A percentile compares a stretch with the other conserved stretches of the same genome.
Conservation (phyloP, 805 yeast genomes). For the Yamadazyma sp. region DNA sequence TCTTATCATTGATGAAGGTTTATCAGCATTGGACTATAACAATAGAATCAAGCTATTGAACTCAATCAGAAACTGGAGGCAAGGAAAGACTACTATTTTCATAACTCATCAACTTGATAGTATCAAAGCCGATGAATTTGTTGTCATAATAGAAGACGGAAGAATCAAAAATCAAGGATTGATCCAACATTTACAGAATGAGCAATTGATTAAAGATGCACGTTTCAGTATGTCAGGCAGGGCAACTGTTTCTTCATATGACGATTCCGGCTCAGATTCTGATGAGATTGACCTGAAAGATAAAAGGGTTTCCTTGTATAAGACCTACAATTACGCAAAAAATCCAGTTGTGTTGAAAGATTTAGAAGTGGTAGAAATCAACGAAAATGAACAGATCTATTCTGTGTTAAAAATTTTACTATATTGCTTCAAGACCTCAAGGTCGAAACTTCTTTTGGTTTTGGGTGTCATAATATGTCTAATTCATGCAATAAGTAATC, state of each 20-base stretch:
- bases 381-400: constrained; percentile 14
- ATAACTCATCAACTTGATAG: constrained; percentile 74
- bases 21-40: constrained; percentile 71
- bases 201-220: constrained; percentile 8
- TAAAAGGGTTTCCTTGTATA: constrained; percentile 1
- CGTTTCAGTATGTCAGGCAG: neutral
- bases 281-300: constrained; percentile 1
- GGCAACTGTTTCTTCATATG: neutral
- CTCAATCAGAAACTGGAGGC: constrained; percentile 57
- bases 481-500: constrained; percentile 62
- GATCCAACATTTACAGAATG: constrained; percentile 8
- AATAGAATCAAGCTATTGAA: constrained; percentile 46
- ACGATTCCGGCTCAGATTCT: neutral
- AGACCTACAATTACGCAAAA: constrained; percentile 15
- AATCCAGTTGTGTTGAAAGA: constrained; percentile 23
- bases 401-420: constrained; percentile 22
- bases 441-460: constrained; percentile 22
- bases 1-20: constrained; percentile 79
- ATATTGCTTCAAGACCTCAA: constrained; percentile 17
- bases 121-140: constrained; percentile 54
- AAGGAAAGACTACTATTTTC: constrained; percentile 69
- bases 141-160: constrained; percentile 63
- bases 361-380: constrained; percentile 14
- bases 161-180: constrained; percentile 26
- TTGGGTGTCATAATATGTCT: constrained; percentile 55